These are phyloP conservation scores for Rhodamnia rubescens DNA, from an alignment of 345 rosid genomes.

Conservation along the genomic window DNA sequence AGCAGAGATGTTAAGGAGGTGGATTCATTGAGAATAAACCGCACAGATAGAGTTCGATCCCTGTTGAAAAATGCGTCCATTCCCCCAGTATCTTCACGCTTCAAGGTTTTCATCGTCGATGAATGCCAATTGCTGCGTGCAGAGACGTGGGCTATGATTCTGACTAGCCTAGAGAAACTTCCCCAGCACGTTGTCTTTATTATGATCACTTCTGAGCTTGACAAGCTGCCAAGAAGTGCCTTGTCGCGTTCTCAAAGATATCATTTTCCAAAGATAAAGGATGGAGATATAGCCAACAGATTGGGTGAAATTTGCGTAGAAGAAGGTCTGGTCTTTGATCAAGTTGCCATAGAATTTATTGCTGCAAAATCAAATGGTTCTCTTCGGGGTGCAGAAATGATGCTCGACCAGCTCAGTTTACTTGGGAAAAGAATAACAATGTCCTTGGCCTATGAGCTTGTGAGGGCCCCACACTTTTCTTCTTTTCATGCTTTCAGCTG, in stretches of 20 bases:
- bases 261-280: conserved; percentile 68
- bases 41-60: conserved; percentile 40
- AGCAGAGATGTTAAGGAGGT: conserved; percentile 66
- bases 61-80: conserved; percentile 49
- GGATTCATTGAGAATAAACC: conserved; percentile 62
- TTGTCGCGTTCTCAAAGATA: conserved; percentile 71
- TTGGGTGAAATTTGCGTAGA: conserved; percentile 54
- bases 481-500: background rate
- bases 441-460: conserved; percentile 75
- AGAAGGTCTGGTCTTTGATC: conserved; percentile 72
- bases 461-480: conserved; percentile 26
- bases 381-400: conserved; percentile 85
- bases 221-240: conserved; percentile 67
- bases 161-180: conserved; percentile 56
- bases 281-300: conserved; percentile 48
- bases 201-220: conserved; percentile 73
- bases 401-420: conserved; percentile 91
- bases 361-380: conserved; percentile 95
- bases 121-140: conserved; percentile 75
- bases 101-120: conserved; percentile 68
- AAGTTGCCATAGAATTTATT: conserved; percentile 64
- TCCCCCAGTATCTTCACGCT: conserved; percentile 68
- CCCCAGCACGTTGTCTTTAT: conserved; percentile 62
- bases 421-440: conserved; percentile 76
- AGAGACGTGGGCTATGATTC: conserved; percentile 69